Evolutionary conservation across 179 eudicot species (phyloP), one percentile per base, ranked within the genome.

Genomic region (Heliamphora pulchella): DNA sequence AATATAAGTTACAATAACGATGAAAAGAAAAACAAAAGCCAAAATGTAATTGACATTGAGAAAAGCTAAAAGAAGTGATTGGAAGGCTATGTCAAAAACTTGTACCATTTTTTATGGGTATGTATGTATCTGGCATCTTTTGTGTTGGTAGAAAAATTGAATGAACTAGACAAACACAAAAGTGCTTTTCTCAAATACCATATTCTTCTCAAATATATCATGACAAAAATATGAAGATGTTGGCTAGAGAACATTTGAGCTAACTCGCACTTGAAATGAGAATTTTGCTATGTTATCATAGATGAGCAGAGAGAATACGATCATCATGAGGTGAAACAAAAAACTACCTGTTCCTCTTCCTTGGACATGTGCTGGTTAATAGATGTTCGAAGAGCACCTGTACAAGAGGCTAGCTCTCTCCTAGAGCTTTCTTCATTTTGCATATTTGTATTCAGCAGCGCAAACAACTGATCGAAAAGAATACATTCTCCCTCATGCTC

Each of bases 401-500:
- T 90, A 81, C 98, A 92, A 79, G 92, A 95, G 55, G 98, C 98
- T 87, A 93, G 80, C 85, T 93, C 98, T 87, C 95, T 89, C 81
- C 92, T 87, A 86, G 87, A 92, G 87, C 89, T 89, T 86, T 93
- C 97, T 69, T 91, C 93, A 76, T 86, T 90, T 41, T 83, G 90
- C 83, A 86, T 86, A 64, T 88, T 85, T 79, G 89, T 85, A 71
- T 82, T 90, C 85, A 95, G 85, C 78, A 93, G 79, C 80, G 87
- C 87, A 90, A 90, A 93, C 83, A 95, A 83, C 81, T 95, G 95
- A 86, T 95, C 97, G 85, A 95, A 95, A 80, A 95, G 91, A 78
- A 89, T 86, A 88, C 95, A 88, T 86, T 95, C 98, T 73, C 98
- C 98, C 83, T 95, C 97, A 84, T 95, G 98, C 87, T 95, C 98